These are phyloP conservation scores for Cryomyces minteri DNA, from an alignment of 495 filamentous ascomycete genomes.

Conservation along the genomic window DNA sequence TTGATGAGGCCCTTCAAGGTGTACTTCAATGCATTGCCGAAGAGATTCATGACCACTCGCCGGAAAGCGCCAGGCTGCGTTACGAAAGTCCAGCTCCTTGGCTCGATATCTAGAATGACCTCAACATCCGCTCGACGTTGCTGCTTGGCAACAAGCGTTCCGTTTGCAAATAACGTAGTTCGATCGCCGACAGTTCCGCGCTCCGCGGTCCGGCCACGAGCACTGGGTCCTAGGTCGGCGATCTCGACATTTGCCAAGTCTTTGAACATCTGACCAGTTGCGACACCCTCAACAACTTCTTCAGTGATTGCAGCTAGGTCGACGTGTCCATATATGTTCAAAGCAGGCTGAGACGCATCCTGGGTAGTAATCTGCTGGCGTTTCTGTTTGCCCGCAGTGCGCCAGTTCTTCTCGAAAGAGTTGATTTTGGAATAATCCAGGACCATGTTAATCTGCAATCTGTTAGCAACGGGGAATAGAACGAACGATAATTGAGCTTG, in stretches of 20 bases:
- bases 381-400: conserved; percentile 4
- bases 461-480: no score
- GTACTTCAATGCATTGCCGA: conserved; percentile 20
- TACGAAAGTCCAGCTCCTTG: conserved; percentile 5
- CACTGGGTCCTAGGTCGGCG: neutral
- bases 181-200: neutral
- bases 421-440: conserved; percentile 9
- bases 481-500: conserved; percentile 7
- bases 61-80: conserved; percentile 6
- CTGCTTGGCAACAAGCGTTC: no score
- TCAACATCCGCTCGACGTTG: conserved; percentile 2
- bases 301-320: conserved; percentile 12
- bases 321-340: conserved; percentile 5
- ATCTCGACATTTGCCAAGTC: neutral
- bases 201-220: neutral
- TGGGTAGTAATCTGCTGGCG: neutral
- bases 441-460: no score
- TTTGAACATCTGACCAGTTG: conserved; percentile 8
- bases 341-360: neutral
- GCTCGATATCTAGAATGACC: conserved; percentile 8
- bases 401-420: conserved; percentile 2
- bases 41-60: conserved; percentile 17
- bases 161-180: no score
- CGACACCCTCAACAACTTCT: conserved; percentile 16
- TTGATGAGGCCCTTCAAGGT: conserved; percentile 12